Conservation (phyloP, 2,329 filamentous ascomycete species). For the Ilyonectria mors-panacis region DNA sequence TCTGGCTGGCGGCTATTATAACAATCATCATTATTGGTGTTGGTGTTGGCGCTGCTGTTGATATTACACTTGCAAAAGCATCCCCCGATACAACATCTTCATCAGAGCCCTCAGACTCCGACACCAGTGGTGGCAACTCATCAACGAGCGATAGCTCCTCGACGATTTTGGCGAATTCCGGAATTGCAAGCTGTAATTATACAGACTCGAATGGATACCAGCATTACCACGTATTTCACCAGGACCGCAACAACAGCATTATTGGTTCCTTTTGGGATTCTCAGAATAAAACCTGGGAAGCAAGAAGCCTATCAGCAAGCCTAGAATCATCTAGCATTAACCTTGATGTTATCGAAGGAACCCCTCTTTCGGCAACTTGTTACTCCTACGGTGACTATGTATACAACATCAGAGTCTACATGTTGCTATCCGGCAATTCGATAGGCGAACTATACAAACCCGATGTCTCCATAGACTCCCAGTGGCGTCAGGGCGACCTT, state of each 20-base stretch:
- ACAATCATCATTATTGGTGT: slow-evolving; percentile 10
- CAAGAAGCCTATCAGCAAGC: not conserved
- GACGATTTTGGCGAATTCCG: not conserved
- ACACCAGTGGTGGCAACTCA: too few relatives aligned
- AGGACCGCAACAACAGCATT: not conserved
- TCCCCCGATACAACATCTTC: not conserved
- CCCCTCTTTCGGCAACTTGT: not conserved
- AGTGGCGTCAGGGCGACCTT: not conserved
- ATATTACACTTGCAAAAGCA: not conserved
- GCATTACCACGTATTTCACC: not conserved
- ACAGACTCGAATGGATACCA: not conserved
- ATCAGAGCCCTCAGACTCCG: too few relatives aligned
- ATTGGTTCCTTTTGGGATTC: not conserved
- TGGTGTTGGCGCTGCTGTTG: slow-evolving; percentile 18
- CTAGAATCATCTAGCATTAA: not conserved
- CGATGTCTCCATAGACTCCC: not conserved
- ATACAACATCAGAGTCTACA: too few relatives aligned
- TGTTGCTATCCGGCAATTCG: too few relatives aligned
- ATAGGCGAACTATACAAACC: not conserved
- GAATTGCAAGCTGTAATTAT: not conserved
- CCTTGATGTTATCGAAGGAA: not conserved
- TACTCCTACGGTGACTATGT: not conserved
- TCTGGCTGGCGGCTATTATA: not conserved
- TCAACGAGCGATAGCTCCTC: too few relatives aligned
- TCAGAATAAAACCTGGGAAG: not conserved